Evolutionary conservation across 2,329 filamentous ascomycete genomes (phyloP).

Genomic region (Aspergillus hortae): DNA sequence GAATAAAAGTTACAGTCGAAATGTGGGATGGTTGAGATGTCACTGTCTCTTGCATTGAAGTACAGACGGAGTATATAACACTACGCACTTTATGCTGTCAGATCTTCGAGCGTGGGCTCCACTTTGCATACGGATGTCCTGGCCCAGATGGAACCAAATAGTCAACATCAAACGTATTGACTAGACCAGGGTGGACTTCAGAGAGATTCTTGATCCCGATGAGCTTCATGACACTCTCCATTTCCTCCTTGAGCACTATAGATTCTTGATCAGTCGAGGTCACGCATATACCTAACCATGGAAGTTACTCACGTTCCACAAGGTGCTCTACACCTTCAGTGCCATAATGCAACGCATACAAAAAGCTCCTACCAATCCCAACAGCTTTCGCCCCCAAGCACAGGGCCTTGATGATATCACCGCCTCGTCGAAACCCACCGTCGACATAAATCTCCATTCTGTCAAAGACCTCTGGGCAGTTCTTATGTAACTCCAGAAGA

Average conservation of each 20-base stretch:
- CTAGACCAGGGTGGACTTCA: conserved; percentile 3
- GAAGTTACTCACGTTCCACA: background rate
- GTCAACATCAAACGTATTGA: conserved; percentile 9
- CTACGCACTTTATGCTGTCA: background rate
- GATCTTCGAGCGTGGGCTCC: background rate
- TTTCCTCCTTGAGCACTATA: conserved; percentile 9
- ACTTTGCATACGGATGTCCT: background rate
- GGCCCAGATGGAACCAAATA: conserved; percentile 3
- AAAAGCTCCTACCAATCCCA: conserved; percentile 40
- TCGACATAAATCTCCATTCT: conserved; percentile 51
- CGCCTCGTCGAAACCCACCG: conserved; percentile 50
- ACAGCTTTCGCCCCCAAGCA: conserved; percentile 51
- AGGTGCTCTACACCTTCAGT: background rate
- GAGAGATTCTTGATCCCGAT: conserved; percentile 8
- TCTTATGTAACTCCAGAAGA: conserved; percentile 48
- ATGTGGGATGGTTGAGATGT: too few species aligned
- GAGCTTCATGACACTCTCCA: conserved; percentile 7
- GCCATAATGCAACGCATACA: conserved; percentile 11
- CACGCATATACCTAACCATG: background rate
- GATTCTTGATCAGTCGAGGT: background rate
- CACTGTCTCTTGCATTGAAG: too few species aligned
- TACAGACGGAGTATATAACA: background rate
- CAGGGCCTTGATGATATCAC: conserved; percentile 52
- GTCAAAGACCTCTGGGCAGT: conserved; percentile 46
- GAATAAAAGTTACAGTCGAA: too few species aligned